Evolutionary conservation across 31 red algal genomes (phyloP).

Genomic region (Porphyra umbilicalis): DNA sequence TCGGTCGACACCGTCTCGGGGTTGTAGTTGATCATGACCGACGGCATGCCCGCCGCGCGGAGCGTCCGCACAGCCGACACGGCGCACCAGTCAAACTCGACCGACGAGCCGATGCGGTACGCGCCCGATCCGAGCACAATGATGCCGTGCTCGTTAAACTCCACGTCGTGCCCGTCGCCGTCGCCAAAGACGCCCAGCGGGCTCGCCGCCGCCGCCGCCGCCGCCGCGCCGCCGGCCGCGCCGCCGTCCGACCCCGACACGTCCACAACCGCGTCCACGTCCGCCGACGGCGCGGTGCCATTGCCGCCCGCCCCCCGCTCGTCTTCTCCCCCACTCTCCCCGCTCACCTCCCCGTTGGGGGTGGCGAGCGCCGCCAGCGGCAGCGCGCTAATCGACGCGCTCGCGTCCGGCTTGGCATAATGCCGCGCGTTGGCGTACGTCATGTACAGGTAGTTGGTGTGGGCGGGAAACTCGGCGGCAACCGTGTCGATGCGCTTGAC

Average conservation of each 20-base stretch:
- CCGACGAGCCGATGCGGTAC: constrained; percentile 95
- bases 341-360: background rate
- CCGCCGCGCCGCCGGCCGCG: background rate
- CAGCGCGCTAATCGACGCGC: constrained; percentile 8
- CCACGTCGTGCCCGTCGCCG: constrained; percentile 30
- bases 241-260: background rate
- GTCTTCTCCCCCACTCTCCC: constrained; percentile 3
- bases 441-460: constrained; percentile 94
- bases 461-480: constrained; percentile 96
- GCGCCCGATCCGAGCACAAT: constrained; percentile 94
- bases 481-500: constrained; percentile 98
- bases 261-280: background rate
- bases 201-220: background rate
- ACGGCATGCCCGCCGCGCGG: constrained; percentile 42
- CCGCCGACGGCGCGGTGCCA: background rate
- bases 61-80: constrained; percentile 79
- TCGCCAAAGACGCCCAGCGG: constrained; percentile 18
- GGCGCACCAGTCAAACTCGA: constrained; percentile 98
- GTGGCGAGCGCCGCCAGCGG: background rate
- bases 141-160: constrained; percentile 66
- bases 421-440: constrained; percentile 46
- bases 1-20: constrained; percentile 99
- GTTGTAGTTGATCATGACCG: constrained; percentile 99
- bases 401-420: background rate
- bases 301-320: background rate